Percentiles rank a stretch among this genome's conserved stretches.
phyloP scores from a whole-genome alignment of 2,329 filamentous ascomycete genomes.

The Cylindrodendrum hubeiense region DNA sequence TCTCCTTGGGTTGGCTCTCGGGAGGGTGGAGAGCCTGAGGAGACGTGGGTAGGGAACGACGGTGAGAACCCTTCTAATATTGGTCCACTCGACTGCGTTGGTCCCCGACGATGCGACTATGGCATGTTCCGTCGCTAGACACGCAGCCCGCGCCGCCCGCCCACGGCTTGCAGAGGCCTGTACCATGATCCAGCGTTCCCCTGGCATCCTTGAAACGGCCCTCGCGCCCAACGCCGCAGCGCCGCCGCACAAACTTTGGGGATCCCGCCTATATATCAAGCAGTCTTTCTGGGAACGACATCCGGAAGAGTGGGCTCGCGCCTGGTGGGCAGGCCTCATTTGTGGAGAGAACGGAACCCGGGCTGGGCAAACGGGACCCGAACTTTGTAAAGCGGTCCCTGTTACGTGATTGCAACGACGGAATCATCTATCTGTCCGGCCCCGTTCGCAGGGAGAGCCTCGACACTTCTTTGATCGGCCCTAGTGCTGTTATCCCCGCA shows the following conservation, averaged over 20 bases:
- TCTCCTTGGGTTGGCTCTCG: not conserved
- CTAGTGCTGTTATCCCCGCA: slow-evolving; percentile 13
- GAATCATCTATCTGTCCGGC: not conserved
- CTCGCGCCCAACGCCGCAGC: not conserved
- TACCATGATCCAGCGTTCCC: slow-evolving; percentile 29
- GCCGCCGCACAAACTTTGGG: not conserved
- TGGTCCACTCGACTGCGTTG: slow-evolving; percentile 32
- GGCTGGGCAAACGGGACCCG: not conserved
- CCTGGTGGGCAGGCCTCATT: not conserved
- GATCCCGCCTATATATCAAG: slow-evolving; percentile 6
- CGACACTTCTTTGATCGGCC: slow-evolving; percentile 9
- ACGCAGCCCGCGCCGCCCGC: slow-evolving; percentile 4
- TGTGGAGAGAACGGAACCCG: slow-evolving; percentile 9
- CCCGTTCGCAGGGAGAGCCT: not conserved
- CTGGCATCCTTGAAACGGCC: slow-evolving; percentile 22
- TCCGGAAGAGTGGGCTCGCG: not conserved
- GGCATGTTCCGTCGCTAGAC: slow-evolving; percentile 29
- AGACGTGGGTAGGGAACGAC: not conserved
- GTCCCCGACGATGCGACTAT: slow-evolving; percentile 23
- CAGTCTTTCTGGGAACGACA: not conserved
- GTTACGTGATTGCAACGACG: slow-evolving; percentile 16
- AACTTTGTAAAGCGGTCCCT: slow-evolving; percentile 26
- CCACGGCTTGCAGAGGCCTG: slow-evolving; percentile 21
- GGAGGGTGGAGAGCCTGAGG: not conserved
- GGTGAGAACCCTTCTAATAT: not conserved